Evolutionary conservation across 371 early-diverging fungal genomes (phyloP), one percentile per base, ranked within the genome.

Genomic region (Mortierella polycephala): DNA sequence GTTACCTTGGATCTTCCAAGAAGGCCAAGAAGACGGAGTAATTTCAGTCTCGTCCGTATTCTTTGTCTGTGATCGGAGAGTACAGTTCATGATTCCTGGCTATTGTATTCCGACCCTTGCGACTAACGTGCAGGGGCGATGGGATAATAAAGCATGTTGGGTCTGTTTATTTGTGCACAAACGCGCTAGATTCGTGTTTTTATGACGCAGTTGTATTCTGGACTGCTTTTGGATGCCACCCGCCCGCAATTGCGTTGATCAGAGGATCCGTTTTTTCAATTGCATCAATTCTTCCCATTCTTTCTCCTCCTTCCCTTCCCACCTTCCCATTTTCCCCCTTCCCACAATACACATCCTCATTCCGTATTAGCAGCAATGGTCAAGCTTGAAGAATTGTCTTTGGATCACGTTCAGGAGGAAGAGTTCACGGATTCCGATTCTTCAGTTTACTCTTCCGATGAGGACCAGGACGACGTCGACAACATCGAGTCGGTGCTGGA

Each of bases 1-100:
- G 93, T 82, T 89, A 90, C 59, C 83, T 96, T 55, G 84, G 88
- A 59, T 81, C 30, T 4, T 30, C 85, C 45, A 83, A 74, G 67
- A 86, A 84, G 62, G 66, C 71, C 63, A 83, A 82, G 57, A 82
- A 82, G 71, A 64, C 69, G 21, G 57, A 80, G 46, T 73, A 82
- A 67, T 49, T 20, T 10, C 5, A 23, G 42, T 21, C 14, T 42
- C 40, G 41, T 58, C 51, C 16, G 20, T 18, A n/a, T 51, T 51
- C 14, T 47, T 12, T 5, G n/a, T 47, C 47, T 12, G 10, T 47
- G 12, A 10, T 47, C 47, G 47, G 16, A 12, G 0, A 5, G 10
- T 10, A 10, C 47, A n/a, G 11, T 30, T 30, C 30, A 30, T 30
- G 30, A 4, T 30, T 4, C 30, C 30, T 30, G 30, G 30, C 30